phyloP scores from a whole-genome alignment of 2,329 filamentous ascomycete species.

The Claviceps digitariae region DNA sequence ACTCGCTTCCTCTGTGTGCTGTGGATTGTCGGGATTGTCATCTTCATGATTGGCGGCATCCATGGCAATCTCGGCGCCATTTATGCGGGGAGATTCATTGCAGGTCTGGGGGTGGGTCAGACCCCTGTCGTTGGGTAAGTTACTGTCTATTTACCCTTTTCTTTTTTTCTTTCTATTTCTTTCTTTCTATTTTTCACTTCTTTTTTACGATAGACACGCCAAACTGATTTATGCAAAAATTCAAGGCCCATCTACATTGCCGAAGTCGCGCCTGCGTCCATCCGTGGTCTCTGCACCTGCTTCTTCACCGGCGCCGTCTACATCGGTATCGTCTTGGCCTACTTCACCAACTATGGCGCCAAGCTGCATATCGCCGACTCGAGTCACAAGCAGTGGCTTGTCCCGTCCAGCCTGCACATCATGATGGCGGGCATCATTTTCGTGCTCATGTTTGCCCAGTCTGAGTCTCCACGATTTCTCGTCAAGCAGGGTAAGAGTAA shows the following conservation, averaged over 20 bases:
- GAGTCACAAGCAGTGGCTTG: constrained; percentile 41
- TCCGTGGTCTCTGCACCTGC: constrained; percentile 60
- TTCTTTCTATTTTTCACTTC: no score
- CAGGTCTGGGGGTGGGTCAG: constrained; percentile 51
- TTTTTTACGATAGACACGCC: no score
- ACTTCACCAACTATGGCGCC: constrained; percentile 58
- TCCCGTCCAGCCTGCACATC: constrained; percentile 63
- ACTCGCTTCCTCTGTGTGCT: constrained; percentile 42
- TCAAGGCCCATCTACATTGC: constrained; percentile 53
- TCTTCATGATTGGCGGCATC: constrained; percentile 40
- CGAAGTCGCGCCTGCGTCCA: constrained; percentile 54
- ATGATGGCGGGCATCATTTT: constrained; percentile 66
- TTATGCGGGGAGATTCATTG: constrained; percentile 54
- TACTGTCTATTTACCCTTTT: neutral
- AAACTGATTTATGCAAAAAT: no score
- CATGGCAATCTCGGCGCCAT: constrained; percentile 42
- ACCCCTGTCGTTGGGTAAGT: constrained; percentile 47
- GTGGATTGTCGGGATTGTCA: constrained; percentile 44
- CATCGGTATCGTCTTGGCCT: constrained; percentile 63
- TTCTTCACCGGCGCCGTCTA: constrained; percentile 47
- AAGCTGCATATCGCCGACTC: constrained; percentile 33
- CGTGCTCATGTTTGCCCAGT: constrained; percentile 52
- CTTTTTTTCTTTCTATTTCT: no score
- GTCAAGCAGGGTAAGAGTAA: constrained; percentile 50
- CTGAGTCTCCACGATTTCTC: constrained; percentile 58